These are phyloP conservation scores for Carallia pectinifolia DNA, from an alignment of 345 rosid species.

Conservation along the genomic window DNA sequence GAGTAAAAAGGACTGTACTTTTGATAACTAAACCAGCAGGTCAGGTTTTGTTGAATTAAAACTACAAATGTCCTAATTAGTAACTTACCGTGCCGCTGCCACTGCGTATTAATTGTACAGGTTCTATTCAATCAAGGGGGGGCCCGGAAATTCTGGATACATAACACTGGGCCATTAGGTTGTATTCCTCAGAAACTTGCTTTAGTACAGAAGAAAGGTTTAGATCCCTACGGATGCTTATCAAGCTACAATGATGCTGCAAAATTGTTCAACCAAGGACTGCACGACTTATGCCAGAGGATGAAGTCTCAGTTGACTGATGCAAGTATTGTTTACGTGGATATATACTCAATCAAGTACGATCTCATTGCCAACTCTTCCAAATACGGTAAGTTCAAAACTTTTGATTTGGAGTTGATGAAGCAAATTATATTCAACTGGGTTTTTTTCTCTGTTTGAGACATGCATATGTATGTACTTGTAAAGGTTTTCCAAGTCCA, in stretches of 20 bases:
- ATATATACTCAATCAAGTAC: slow-evolving; percentile 64
- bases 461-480: background rate
- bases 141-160: slow-evolving; percentile 74
- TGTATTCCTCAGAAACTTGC: slow-evolving; percentile 86
- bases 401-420: background rate
- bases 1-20: background rate
- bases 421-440: background rate
- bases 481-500: slow-evolving; percentile 65
- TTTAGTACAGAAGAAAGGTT: slow-evolving; percentile 35
- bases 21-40: background rate
- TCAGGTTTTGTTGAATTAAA: too few relatives aligned
- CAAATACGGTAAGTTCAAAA: slow-evolving; percentile 42
- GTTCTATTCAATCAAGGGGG: slow-evolving; percentile 60
- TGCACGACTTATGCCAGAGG: slow-evolving; percentile 42
- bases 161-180: slow-evolving; percentile 88
- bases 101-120: slow-evolving; percentile 17
- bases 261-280: slow-evolving; percentile 56
- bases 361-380: slow-evolving; percentile 65
- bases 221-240: slow-evolving; percentile 59
- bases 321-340: slow-evolving; percentile 61
- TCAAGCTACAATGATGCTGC: slow-evolving; percentile 62
- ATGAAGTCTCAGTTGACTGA: slow-evolving; percentile 48
- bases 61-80: background rate
- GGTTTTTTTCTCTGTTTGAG: background rate
- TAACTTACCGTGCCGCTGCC: background rate